Base-by-base conservation (phyloP, 306 rosid species). In the Pyrus pyrifolia region DNA sequence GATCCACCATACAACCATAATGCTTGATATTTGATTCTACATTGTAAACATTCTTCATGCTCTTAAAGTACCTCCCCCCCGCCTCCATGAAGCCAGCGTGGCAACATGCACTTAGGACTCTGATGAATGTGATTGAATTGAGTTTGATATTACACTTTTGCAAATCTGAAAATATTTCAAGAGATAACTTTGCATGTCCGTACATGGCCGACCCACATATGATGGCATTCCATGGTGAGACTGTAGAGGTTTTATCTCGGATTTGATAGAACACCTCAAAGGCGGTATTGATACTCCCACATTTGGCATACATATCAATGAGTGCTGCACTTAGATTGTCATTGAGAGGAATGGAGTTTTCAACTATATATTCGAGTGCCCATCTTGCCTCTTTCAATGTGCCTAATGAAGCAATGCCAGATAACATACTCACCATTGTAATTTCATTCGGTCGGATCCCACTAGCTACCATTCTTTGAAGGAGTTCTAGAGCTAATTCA, bases 1-100 rank as follows among this genome's bases (percentile, higher is more conserved):
- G 96, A 92, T 92, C 98, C 76, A 90, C 81, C 90, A 92, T 87
- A 81, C 98, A 92, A 19, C 97, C 98, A 82, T 95, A 95, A 79
- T 95, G 98, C 88, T 89, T 92, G 81, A 89, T 83, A 69, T 88
- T 89, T 59, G 97, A 97, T 86, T 92, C 91, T 67, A 92, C n/a
- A 51, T 80, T 79, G 78, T 90, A 85, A 40, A 84, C 83, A 72
- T 78, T 82, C 73, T 86, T 90, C 98, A 94, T 94, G 76, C 82
- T 86, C 82, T 76, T 76, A 76, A 94, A 94, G 78, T 89, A 84
- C 74, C 81, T 86, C 88, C 87, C 88, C 87, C 97, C 97, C 1
- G 67, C 78, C 76, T 83, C 93, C 75, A 90, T 91, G 72, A 92
- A 79, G 53, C 98, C 98, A 10, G 95, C 88, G 77, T 94, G 97